These are phyloP conservation scores for Myrmaecium sp. DNA, from an alignment of 2,329 filamentous ascomycete genomes.

Conservation along the genomic window DNA sequence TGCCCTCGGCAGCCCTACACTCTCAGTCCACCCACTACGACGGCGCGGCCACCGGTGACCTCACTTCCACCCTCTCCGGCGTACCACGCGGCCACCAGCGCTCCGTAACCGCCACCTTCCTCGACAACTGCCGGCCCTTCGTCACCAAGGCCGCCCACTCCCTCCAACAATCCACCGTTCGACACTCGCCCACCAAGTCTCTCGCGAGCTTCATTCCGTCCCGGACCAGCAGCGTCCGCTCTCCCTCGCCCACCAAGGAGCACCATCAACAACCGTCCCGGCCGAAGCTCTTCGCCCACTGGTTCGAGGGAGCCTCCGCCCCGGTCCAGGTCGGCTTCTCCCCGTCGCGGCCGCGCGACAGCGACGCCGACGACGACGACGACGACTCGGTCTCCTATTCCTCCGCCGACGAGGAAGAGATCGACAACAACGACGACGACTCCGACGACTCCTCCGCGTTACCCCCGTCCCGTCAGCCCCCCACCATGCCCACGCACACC, in stretches of 20 bases:
- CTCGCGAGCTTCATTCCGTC: slow-evolving; percentile 23
- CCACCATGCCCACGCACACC: slow-evolving; percentile 1
- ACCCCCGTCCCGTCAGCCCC: neutral
- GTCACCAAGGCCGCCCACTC: slow-evolving; percentile 17
- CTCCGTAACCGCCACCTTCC: slow-evolving; percentile 18
- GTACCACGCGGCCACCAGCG: slow-evolving; percentile 17
- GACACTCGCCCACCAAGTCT: slow-evolving; percentile 20
- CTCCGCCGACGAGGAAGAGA: slow-evolving; percentile 8
- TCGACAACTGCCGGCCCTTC: slow-evolving; percentile 19
- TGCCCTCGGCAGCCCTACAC: too few species aligned
- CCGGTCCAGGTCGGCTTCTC: slow-evolving; percentile 29
- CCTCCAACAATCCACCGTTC: slow-evolving; percentile 20
- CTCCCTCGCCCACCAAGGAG: slow-evolving; percentile 9
- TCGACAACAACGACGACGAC: slow-evolving; percentile 12
- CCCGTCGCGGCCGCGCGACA: slow-evolving; percentile 7
- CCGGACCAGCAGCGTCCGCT: slow-evolving; percentile 8
- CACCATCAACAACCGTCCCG: neutral
- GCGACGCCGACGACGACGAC: slow-evolving; percentile 6
- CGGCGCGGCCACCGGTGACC: too few species aligned
- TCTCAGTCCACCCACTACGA: too few species aligned
- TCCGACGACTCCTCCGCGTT: slow-evolving; percentile 7
- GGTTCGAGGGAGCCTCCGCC: slow-evolving; percentile 36
- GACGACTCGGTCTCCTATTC: slow-evolving; percentile 13
- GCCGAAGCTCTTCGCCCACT: slow-evolving; percentile 22
- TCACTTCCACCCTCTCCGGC: too few species aligned